Evolutionary conservation across 495 filamentous ascomycete species (phyloP), one percentile per base, ranked within the genome.

Genomic region (Xylaria bambusicola): DNA sequence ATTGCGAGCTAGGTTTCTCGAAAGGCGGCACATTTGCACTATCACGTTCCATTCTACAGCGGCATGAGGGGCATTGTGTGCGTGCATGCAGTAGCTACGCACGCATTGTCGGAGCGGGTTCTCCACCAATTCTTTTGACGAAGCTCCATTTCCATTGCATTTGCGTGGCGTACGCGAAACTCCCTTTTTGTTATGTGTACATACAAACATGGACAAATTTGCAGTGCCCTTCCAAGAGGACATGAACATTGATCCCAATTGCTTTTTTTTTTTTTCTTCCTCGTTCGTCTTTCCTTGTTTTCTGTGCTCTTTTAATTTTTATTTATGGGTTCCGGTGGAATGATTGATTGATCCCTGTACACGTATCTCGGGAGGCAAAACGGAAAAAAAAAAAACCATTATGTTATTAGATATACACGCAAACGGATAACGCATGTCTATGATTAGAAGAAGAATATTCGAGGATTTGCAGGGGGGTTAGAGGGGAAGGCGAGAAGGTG

Each of bases 81-180:
- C 27, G 26, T 35, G 8, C 46, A 62, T 17, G 45, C 46, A 61
- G 51, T n/a, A 50, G n/a, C 40, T 56, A 36, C 33, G 38, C 36
- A 26, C 52, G 49, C 46, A 61, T 29, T 51, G 27, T 10, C 50
- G 62, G 66, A 64, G 64, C 66, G 61, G 64, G 53, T 53, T 59
- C 64, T 65, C 56, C 59, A 38, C 65, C 35, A 58, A 55, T 26
- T 57, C 45, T 55, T 63, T 36, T 52, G 47, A 66, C 61, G 48
- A 66, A 70, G 52, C 59, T 70, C 49, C 56, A n/a, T 64, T 57
- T 67, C 62, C 60, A 66, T 70, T 60, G 65, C 67, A 70, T 70
- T 56, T 54, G 66, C 56, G 56, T 60, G 67, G 67, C 65, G 65
- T 67, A 70, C 60, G 66, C 60, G 58, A 66, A 42, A 62, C 64